These are phyloP conservation scores for Stropharia rugosoannulata DNA, from an alignment of 768 basidiomycete genomes.

Conservation along the genomic window DNA sequence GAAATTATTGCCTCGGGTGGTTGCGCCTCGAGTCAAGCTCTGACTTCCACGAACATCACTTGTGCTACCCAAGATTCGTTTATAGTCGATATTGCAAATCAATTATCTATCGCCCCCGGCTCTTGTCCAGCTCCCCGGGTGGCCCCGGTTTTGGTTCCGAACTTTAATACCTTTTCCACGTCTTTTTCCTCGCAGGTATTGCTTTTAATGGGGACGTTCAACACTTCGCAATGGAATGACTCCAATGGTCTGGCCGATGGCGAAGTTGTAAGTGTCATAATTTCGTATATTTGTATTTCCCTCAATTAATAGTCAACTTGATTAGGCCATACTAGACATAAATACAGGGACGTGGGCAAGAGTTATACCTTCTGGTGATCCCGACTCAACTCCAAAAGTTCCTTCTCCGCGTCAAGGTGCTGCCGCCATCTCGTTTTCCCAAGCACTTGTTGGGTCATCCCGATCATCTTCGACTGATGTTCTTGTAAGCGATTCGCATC, in stretches of 20 bases:
- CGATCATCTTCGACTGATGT: slow-evolving; percentile 58
- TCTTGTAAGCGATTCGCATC: slow-evolving; percentile 37
- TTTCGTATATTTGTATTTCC: background rate
- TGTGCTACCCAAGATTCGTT: slow-evolving; percentile 65
- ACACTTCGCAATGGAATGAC: slow-evolving; percentile 68
- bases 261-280: slow-evolving; percentile 59
- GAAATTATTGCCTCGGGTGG: slow-evolving; percentile 61
- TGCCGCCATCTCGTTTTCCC: slow-evolving; percentile 52
- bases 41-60: slow-evolving; percentile 34
- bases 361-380: slow-evolving; percentile 75
- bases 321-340: slow-evolving; percentile 61
- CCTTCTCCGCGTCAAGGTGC: slow-evolving; percentile 75
- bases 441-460: slow-evolving; percentile 55
- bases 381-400: slow-evolving; percentile 50
- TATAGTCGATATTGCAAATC: slow-evolving; percentile 45
- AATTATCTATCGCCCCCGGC: slow-evolving; percentile 36
- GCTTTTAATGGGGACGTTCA: slow-evolving; percentile 66
- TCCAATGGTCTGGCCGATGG: slow-evolving; percentile 57
- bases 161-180: slow-evolving; percentile 53
- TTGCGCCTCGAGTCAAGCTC: slow-evolving; percentile 38
- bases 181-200: slow-evolving; percentile 66
- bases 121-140: slow-evolving; percentile 68
- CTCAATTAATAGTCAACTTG: slow-evolving; percentile 5
- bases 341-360: slow-evolving; percentile 68
- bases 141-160: slow-evolving; percentile 59